phyloP scores from a whole-genome alignment of 495 filamentous ascomycete genomes.

The Aeminium ludgeri region DNA sequence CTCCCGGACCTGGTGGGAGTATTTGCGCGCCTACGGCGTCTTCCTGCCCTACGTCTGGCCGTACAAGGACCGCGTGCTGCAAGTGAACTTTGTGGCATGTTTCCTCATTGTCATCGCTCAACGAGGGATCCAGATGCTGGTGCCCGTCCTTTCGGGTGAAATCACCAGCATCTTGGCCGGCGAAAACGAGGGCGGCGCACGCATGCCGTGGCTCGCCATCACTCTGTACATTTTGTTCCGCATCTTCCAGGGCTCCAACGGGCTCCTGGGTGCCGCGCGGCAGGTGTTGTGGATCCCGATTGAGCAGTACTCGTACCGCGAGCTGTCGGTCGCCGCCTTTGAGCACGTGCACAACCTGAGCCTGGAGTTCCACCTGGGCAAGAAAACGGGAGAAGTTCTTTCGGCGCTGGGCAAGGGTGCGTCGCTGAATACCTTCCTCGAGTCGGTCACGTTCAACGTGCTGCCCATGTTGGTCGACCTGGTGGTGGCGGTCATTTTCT shows the following conservation, averaged over 20 bases:
- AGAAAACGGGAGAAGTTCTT: conserved; percentile 89
- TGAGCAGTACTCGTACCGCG: conserved; percentile 88
- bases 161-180: conserved; percentile 53
- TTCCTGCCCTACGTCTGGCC: conserved; percentile 96
- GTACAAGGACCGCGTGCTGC: conserved; percentile 50
- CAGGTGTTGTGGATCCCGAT: conserved; percentile 88
- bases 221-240: conserved; percentile 63
- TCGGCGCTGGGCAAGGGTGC: conserved; percentile 90
- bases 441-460: conserved; percentile 89
- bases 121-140: conserved; percentile 62
- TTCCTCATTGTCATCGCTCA: conserved; percentile 60
- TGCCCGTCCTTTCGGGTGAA: conserved; percentile 55
- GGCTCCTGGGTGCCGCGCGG: conserved; percentile 65
- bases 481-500: conserved; percentile 69
- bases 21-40: conserved; percentile 66
- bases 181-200: conserved; percentile 28
- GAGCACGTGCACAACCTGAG: conserved; percentile 93
- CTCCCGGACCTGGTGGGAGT: conserved; percentile 74
- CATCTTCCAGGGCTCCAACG: conserved; percentile 75
- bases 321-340: conserved; percentile 83
- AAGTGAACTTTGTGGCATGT: conserved; percentile 63
- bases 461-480: conserved; percentile 90
- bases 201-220: conserved; percentile 54
- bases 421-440: conserved; percentile 91
- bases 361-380: conserved; percentile 89